Evolutionary conservation across 164 flowering plant species (phyloP).

Genomic region (Euptelea pleiosperma): DNA sequence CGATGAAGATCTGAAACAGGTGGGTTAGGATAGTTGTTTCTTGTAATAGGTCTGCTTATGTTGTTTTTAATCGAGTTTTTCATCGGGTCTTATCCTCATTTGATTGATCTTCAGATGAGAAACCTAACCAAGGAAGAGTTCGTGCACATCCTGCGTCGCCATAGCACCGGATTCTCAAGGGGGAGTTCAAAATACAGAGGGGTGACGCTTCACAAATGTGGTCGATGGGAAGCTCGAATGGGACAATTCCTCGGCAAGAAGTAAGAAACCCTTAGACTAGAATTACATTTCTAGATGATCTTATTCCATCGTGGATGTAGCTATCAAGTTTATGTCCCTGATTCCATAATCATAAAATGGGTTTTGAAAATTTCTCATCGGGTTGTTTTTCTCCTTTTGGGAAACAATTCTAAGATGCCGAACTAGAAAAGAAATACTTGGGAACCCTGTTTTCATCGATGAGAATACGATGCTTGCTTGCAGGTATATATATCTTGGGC

Average conservation of each 20-base stretch:
- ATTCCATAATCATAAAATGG: neutral
- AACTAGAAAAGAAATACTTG: conserved; percentile 3
- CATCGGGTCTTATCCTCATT: neutral
- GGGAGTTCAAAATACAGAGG: conserved; percentile 84
- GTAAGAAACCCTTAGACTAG: conserved; percentile 36
- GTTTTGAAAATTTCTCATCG: neutral
- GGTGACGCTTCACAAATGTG: conserved; percentile 77
- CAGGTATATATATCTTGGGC: conserved; percentile 98
- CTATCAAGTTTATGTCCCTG: neutral
- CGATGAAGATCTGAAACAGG: conserved; percentile 80
- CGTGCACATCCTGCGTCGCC: conserved; percentile 82
- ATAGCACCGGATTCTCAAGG: conserved; percentile 76
- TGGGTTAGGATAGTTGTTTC: no score
- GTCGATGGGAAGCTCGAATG: conserved; percentile 92
- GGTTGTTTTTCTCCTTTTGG: conserved; percentile 5
- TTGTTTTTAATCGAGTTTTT: neutral
- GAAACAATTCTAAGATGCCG: conserved; percentile 14
- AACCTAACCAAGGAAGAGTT: conserved; percentile 82
- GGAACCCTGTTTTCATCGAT: conserved; percentile 19
- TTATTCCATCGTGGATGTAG: neutral
- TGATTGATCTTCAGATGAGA: conserved; percentile 46
- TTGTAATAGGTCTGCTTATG: neutral
- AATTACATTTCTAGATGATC: neutral
- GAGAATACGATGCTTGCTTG: conserved; percentile 50
- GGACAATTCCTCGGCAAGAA: conserved; percentile 86